A percentile compares a stretch with the other conserved stretches of the same genome.
Evolutionary conservation across 768 basidiomycete species (phyloP).

Genomic region (Daedaleopsis nitida): DNA sequence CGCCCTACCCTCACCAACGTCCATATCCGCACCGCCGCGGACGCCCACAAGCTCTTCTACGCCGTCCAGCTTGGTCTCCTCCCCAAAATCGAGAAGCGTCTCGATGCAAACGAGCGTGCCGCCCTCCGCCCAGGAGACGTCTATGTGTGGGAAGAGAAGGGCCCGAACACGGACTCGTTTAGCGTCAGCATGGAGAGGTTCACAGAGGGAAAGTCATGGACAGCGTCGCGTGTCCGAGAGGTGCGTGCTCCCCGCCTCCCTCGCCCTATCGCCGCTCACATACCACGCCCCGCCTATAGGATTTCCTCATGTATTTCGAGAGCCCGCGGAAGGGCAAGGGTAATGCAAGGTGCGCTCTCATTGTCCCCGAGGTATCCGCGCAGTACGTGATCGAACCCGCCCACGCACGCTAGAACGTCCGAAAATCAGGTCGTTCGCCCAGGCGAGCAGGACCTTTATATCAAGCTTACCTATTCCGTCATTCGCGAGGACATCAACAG

Average conservation of each 20-base stretch:
- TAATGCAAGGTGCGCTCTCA: constrained; percentile 26
- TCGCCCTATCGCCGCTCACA: constrained; percentile 1
- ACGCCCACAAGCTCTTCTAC: constrained; percentile 82
- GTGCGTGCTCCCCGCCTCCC: constrained; percentile 14
- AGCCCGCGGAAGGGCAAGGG: constrained; percentile 30
- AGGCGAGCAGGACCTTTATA: constrained; percentile 44
- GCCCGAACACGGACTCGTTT: constrained; percentile 71
- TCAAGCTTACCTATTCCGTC: constrained; percentile 86
- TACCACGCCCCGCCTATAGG: constrained; percentile 42
- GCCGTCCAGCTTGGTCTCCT: constrained; percentile 65
- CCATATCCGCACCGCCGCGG: constrained; percentile 75
- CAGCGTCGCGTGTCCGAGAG: constrained; percentile 81
- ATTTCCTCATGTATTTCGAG: constrained; percentile 86
- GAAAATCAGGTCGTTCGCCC: constrained; percentile 44
- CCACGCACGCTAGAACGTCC: constrained; percentile 30
- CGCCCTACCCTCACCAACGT: constrained; percentile 71
- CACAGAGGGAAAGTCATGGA: constrained; percentile 84
- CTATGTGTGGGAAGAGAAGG: constrained; percentile 74
- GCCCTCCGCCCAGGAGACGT: constrained; percentile 54
- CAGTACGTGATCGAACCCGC: constrained; percentile 13
- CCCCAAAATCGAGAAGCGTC: constrained; percentile 72
- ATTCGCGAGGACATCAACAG: constrained; percentile 36
- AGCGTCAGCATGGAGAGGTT: constrained; percentile 84
- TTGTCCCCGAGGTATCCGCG: constrained; percentile 16
- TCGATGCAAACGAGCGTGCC: constrained; percentile 69